Base-by-base conservation (phyloP, 2,329 filamentous ascomycete species). In the Monosporascus sp. region DNA sequence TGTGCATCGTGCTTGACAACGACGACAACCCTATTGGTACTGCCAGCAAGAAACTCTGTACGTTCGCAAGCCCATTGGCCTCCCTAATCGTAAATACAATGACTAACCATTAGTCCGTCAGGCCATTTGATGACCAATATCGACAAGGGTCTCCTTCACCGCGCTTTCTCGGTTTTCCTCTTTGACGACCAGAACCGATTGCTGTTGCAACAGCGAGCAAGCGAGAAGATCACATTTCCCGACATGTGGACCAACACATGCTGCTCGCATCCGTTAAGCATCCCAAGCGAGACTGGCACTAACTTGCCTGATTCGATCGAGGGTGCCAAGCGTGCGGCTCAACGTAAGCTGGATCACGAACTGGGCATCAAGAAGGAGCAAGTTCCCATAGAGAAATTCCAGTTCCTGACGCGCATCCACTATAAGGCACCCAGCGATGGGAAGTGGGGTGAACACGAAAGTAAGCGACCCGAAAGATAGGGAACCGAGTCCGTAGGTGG, bases 231-330 rank as follows among this genome's bases (percentile, higher is more conserved):
- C 69, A 99, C 94, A 7, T 99, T 99, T 76, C 93, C 94, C 48
- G 91, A 96, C 70, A 92, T 97, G 87, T 99, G 94, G 94, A 99
- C 94, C 59, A 99, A 99, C 76, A 99, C 94, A 35, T 99, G 94
- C 81, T 99, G 94, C 79, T 99, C 94, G 40, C 94, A 99, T 73
- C 94, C 94, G 5, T 81, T 99, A 56, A 89, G 90, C 52, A 88
- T 97, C 61, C 89, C 94, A 8, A 87, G 88, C 60, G 94, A 99
- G 82, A 96, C 91, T 26, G 94, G 94, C 58, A 82, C 85, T 35
- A 88, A 87, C 61, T 79, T 99, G 44, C 80, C 86, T 49, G 88
- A 90, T 60, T 88, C 92, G 5, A 78, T 97, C 53, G 78, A 84
- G 62, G 94, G 94, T 27, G 94, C 92, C 62, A 96, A 96, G 79